Evolutionary conservation across 768 basidiomycete species (phyloP), one percentile per base, ranked within the genome.

Genomic region (Macrolepiota fuliginosa): DNA sequence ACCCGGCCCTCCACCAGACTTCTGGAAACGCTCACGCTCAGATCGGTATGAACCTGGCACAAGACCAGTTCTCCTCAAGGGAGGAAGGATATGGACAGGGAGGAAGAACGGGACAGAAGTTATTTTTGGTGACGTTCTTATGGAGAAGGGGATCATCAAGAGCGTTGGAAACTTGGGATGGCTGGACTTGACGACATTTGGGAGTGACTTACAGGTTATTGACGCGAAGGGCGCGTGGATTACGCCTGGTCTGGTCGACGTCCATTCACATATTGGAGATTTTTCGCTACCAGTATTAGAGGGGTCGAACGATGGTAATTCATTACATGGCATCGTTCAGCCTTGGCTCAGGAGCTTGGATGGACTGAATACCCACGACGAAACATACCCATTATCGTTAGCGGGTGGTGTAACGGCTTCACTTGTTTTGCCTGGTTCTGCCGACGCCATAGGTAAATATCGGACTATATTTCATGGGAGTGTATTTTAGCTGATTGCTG

Each of bases 11-110:
- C 74, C 81, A 10, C 45, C 66, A 0, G 65, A 81, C 59, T 90
- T 88, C 61, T 67, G 78, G 62, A 54, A 69, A 13, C 82, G 90
- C 5, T 71, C 72, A 4, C 69, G 74, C 50, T 91, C 89, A 9
- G 90, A 92, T 70, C 80, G 91, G 3, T 91, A 84, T 66, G 85
- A 78, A 9, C 75, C 75, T 1, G 89, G 86, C 2, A 90, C 91
- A 2, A 77, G 77, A 54, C 78, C 91, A 1, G 78, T 84, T 4
- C 76, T 90, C 53, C 81, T 95, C 58, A 82, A 78, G 70, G 90
- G 93, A 64, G 93, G 87, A 25, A 91, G 79, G 29, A 82, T 96
- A 64, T 96, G 94, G 94, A 95, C 92, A 1, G 92, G 92, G 7
- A 70, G 73, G 24, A 69, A 84, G 27, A 85, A 89, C 46, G 92